Base-by-base conservation (phyloP, 495 filamentous ascomycete genomes). In the Pseudomonodictys pantanalensis region DNA sequence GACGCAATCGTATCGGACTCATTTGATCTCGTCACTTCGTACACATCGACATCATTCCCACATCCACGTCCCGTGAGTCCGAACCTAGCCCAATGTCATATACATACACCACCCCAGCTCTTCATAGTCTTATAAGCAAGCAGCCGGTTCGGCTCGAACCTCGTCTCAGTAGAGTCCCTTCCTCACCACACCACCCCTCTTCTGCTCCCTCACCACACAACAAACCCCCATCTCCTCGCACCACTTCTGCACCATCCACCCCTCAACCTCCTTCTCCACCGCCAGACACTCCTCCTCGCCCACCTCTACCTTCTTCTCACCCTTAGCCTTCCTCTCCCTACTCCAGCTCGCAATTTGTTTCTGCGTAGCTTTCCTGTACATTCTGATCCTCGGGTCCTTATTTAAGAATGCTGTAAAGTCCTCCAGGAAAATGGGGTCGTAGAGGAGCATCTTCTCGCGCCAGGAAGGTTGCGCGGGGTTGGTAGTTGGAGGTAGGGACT, bases 401-500 rank as follows among this genome's bases (percentile, higher is more conserved):
- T 96, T 96, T 23, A 98, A 70, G 90, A 90, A 97, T 1, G 71
- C 75, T 4, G 91, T 79, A 8, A 98, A 74, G 54, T 97, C 93
- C 71, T 97, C 93, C 0, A 97, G 69, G 0, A 93, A 78, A 35
- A 98, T 87, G 0, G 95, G 91, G 61, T 97, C 92, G 69, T 92
- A 97, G 73, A 96, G 84, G 17, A 97, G 78, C 44, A 98, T 96
- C 71, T 91, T 92, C 75, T 96, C 87, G 52, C 95, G 77, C 86
- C 89, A 97, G 6, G 79, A 89, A 10, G 82, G 84, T 29, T 74
- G 71, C 24, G 57, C 54, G 4, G 72, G 76, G 67, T 80, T 75
- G 39, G 69, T 79, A 15, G 77, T 81, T 55, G 66, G 80, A 26
- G 76, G 78, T 59, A 73, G 75, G 7, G 69, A 71, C 6, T 68